Evolutionary conservation across 1,284 basidiomycete species (phyloP).

Genomic region (Cystobasidiaceae sp.): DNA sequence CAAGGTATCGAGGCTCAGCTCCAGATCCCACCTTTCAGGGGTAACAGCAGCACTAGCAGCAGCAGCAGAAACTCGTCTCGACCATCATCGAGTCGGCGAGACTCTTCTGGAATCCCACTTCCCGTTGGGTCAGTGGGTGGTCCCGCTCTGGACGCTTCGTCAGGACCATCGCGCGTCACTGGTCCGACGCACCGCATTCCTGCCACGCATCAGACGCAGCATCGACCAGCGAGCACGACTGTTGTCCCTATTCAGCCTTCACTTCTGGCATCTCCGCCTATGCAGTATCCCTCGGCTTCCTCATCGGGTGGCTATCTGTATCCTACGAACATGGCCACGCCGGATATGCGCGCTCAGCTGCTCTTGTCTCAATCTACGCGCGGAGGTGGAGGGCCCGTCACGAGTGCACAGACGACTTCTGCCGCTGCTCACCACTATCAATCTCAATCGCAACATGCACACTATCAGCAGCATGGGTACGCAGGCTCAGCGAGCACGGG

Average conservation of each 20-base stretch:
- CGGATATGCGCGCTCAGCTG: too few relatives aligned
- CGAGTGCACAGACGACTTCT: conserved; percentile 6
- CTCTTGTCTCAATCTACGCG: too few relatives aligned
- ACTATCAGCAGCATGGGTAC: background rate
- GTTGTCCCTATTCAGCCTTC: conserved; percentile 12
- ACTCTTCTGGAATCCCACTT: background rate
- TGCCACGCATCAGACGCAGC: conserved; percentile 17
- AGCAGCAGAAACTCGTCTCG: conserved; percentile 4
- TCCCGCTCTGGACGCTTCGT: background rate
- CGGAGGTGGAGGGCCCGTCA: background rate
- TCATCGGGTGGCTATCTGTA: background rate
- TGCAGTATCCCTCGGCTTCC: background rate
- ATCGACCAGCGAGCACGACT: conserved; percentile 22
- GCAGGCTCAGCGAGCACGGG: background rate
- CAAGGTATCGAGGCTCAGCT: conserved; percentile 29
- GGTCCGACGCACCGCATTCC: conserved; percentile 25
- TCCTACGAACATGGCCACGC: too few relatives aligned
- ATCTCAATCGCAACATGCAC: background rate
- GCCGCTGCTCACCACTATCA: background rate
- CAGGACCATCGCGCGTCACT: background rate
- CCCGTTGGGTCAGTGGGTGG: background rate
- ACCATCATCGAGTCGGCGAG: background rate
- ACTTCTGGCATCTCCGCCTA: background rate
- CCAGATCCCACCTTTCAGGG: conserved; percentile 17
- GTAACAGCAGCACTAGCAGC: background rate